Evolutionary conservation across 1,284 basidiomycete genomes (phyloP).

Genomic region (Sphaerobolus stellatus): DNA sequence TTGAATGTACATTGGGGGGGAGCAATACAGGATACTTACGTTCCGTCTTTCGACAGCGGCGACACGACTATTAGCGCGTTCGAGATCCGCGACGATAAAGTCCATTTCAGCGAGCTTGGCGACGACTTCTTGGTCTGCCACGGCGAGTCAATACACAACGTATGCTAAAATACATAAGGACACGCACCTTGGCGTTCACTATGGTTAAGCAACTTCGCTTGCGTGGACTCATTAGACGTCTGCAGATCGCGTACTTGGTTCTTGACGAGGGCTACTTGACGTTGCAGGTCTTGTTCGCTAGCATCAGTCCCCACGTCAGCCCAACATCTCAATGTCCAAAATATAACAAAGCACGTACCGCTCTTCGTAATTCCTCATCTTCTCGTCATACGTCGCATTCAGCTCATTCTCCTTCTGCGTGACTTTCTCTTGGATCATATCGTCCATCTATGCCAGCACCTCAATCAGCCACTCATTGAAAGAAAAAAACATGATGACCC

Average conservation of each 20-base stretch:
- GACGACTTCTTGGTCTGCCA: slow-evolving; percentile 84
- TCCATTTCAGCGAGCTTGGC: slow-evolving; percentile 89
- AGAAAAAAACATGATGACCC: slow-evolving; percentile 21
- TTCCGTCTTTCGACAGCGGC: slow-evolving; percentile 91
- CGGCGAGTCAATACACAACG: slow-evolving; percentile 13
- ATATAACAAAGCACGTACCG: slow-evolving; percentile 52
- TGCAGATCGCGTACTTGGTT: slow-evolving; percentile 89
- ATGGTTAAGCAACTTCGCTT: slow-evolving; percentile 88
- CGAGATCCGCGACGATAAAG: slow-evolving; percentile 89
- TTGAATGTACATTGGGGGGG: neutral
- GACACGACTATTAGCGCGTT: slow-evolving; percentile 89
- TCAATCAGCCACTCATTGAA: slow-evolving; percentile 2
- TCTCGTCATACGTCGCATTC: slow-evolving; percentile 95
- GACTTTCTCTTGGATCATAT: slow-evolving; percentile 82
- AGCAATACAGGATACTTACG: slow-evolving; percentile 42
- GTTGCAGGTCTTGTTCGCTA: slow-evolving; percentile 89
- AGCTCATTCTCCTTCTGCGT: slow-evolving; percentile 91
- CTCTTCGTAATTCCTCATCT: slow-evolving; percentile 91
- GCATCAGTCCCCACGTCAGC: slow-evolving; percentile 1
- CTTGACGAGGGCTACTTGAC: slow-evolving; percentile 81
- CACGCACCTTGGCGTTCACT: slow-evolving; percentile 80
- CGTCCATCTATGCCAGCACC: slow-evolving; percentile 70
- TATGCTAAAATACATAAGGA: slow-evolving; percentile 12
- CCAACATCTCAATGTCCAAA: neutral
- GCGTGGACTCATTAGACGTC: slow-evolving; percentile 86